Percentiles rank a stretch among this genome's conserved stretches.
Conservation (phyloP, 768 basidiomycete species). For the Macrolepiota dolichaula region DNA sequence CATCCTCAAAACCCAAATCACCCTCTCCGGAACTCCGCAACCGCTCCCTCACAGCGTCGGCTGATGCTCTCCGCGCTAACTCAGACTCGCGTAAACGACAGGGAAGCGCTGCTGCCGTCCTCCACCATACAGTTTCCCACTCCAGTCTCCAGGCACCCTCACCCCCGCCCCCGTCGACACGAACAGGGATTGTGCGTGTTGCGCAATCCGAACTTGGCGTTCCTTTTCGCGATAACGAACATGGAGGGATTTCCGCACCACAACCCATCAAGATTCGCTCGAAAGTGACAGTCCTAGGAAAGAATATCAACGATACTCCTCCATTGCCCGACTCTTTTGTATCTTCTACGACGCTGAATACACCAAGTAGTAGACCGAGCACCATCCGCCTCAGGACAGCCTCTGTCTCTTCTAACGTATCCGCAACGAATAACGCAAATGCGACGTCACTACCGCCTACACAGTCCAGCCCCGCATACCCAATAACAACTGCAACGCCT, state of each 20-base stretch:
- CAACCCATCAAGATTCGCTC: constrained; percentile 51
- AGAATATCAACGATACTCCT: constrained; percentile 21
- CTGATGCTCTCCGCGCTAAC: constrained; percentile 12
- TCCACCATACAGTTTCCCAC: constrained; percentile 36
- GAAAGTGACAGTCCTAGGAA: constrained; percentile 53
- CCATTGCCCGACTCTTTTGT: constrained; percentile 18
- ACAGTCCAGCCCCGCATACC: constrained; percentile 27
- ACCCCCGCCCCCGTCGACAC: constrained; percentile 15
- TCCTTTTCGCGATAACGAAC: constrained; percentile 8
- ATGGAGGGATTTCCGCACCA: constrained; percentile 17
- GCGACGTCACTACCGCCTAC: constrained; percentile 24
- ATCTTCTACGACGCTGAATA: constrained; percentile 14
- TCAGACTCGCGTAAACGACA: constrained; percentile 19
- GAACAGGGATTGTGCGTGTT: neutral
- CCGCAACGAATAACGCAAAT: constrained; percentile 23
- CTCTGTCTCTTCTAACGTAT: constrained; percentile 37
- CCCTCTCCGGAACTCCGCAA: constrained; percentile 27
- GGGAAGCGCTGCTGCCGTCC: constrained; percentile 23
- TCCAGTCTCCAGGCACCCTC: constrained; percentile 26
- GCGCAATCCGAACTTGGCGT: constrained; percentile 1
- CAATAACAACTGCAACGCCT: constrained; percentile 52
- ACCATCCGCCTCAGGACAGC: constrained; percentile 31
- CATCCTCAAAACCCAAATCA: constrained; percentile 26
- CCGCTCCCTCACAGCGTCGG: constrained; percentile 22
- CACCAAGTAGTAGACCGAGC: constrained; percentile 17